These are phyloP conservation scores for Podospora anserina DNA, from an alignment of 495 filamentous ascomycete genomes.

Conservation along the genomic window DNA sequence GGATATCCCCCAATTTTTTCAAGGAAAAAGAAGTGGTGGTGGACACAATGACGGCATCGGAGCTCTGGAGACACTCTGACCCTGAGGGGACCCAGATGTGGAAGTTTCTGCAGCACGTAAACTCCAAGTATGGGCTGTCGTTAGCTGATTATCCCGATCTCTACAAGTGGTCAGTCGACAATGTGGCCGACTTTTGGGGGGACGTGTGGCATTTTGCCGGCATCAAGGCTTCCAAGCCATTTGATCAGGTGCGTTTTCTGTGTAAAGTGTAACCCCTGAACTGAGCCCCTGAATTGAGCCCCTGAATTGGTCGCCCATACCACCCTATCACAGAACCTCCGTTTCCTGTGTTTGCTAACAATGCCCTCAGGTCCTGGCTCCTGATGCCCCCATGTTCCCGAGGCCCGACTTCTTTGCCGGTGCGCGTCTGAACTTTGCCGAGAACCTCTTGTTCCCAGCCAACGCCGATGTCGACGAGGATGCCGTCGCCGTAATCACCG, in stretches of 20 bases:
- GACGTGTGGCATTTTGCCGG: constrained; percentile 80
- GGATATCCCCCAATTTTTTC: constrained; percentile 3
- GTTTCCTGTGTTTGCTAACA: neutral
- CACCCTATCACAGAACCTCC: neutral
- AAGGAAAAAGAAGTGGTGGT: neutral
- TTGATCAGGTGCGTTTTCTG: constrained; percentile 51
- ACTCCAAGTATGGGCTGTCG: constrained; percentile 59
- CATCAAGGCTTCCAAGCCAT: constrained; percentile 64
- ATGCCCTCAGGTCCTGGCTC: constrained; percentile 60
- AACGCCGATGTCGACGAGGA: constrained; percentile 47
- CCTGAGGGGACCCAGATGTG: constrained; percentile 66
- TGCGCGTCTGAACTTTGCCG: constrained; percentile 80
- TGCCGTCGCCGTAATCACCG: constrained; percentile 68
- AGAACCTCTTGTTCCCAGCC: constrained; percentile 81
- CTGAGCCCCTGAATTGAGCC: constrained; percentile 1
- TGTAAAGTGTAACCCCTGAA: neutral
- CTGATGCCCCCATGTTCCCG: constrained; percentile 70
- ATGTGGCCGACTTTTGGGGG: constrained; percentile 76
- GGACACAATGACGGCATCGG: constrained; percentile 35
- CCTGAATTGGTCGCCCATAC: neutral
- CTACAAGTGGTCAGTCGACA: constrained; percentile 78
- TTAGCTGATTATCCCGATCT: constrained; percentile 66
- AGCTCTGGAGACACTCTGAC: constrained; percentile 71
- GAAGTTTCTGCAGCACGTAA: constrained; percentile 65
- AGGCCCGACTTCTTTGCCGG: constrained; percentile 79